Base-by-base conservation (phyloP, 345 rosid genomes). In the Balakata baccata region DNA sequence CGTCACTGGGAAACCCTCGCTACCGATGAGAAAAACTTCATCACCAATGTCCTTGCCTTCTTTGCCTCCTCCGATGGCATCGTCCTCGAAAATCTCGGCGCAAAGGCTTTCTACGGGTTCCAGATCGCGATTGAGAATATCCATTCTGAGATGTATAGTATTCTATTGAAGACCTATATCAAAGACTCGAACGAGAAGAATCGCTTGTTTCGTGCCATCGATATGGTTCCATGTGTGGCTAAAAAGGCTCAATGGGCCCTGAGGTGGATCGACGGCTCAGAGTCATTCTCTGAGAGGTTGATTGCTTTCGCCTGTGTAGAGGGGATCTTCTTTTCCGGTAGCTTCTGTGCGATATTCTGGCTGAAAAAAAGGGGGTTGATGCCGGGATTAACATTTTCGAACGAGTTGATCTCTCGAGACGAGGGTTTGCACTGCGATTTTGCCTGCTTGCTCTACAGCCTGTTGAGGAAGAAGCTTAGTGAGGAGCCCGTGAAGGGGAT, bases 21-120 rank as follows among this genome's bases (percentile, higher is more conserved):
- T 58, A 61, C 86, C 66, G 97, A 80, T 12, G 98, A 95, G 74
- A 88, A 86, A 22, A 96, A 91, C 85, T 95, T 95, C 85, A 79
- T 95, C 74, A 84, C 83, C 46, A 98, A 95, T 79, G 92, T 95
- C 12, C 96, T 94, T 57, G 97, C 98, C 51, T 94, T 92, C 91
- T 94, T 94, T 74, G 98, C 98, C 47, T 94, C 98, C 39, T 92
- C 98, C 0, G 98, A 94, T 38, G 98, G 98, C 8, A 94, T 94
- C 78, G 94, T 92, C 5, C 83, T 92, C 0, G 98, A 92, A 80
- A 94, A 94, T 49, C 96, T 92, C 39, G 97, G 92, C 8, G 92
- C 98, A 45, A 93, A 98, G 13, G 99, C 99, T 20, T 95, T 95
- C 83, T 92, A 95, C 72, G 99, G 99, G 0, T 94, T 94, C 82